Evolutionary conservation across 306 rosid genomes (phyloP).

Genomic region (Albizia julibrissin): DNA sequence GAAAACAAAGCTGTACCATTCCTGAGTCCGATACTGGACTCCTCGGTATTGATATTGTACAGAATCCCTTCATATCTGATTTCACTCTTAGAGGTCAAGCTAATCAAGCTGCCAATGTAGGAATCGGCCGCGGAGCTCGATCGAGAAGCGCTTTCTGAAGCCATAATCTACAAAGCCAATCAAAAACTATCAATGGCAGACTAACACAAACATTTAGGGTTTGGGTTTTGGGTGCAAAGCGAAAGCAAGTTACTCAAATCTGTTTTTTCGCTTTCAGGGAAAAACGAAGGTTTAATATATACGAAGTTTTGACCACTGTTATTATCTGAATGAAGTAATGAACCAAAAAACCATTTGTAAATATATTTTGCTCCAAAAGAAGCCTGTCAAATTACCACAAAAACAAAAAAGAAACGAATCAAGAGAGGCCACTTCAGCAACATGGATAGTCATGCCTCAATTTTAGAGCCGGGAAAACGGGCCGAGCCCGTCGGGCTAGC

Average conservation of each 20-base stretch:
- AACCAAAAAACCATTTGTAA: not conserved
- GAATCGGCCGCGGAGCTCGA: conserved; percentile 80
- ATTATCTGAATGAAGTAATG: not conserved
- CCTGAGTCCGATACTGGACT: conserved; percentile 79
- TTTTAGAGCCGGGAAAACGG: too few relatives aligned
- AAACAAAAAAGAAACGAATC: not conserved
- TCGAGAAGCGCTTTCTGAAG: conserved; percentile 58
- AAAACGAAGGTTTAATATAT: conserved; percentile 4
- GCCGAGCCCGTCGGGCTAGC: too few relatives aligned
- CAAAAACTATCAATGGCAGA: not conserved
- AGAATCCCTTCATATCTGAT: conserved; percentile 82
- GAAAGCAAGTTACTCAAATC: conserved; percentile 17
- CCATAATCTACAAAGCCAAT: conserved; percentile 53
- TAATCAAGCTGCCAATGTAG: conserved; percentile 74
- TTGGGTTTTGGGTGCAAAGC: conserved; percentile 32
- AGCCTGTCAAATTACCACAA: not conserved
- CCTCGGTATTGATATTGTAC: conserved; percentile 72
- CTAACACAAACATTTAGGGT: conserved; percentile 45
- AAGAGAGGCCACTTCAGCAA: not conserved
- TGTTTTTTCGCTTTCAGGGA: not conserved
- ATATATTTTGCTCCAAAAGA: not conserved
- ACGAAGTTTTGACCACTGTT: not conserved
- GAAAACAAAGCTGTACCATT: conserved; percentile 43
- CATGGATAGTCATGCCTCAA: not conserved
- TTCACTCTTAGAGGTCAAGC: conserved; percentile 84